Evolutionary conservation across 2,329 filamentous ascomycete genomes (phyloP), one percentile per base, ranked within the genome.

Genomic region (Colletotrichum salicis): DNA sequence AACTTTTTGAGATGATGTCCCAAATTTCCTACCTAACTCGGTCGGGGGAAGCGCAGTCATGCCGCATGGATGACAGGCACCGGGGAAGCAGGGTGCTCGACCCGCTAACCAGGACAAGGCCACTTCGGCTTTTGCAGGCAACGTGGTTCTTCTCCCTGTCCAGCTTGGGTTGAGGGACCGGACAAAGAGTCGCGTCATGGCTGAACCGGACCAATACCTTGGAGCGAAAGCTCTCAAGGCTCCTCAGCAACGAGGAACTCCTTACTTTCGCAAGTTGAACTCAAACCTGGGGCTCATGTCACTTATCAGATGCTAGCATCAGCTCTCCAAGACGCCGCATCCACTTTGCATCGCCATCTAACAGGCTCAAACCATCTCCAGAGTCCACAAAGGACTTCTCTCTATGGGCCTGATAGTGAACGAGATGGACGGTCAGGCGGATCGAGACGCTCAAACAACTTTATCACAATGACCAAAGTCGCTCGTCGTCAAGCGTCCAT

Each of bases 31-130:
- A 57, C 64, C 58, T 33, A 69, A 59, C 59, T 60, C 27, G 69
- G 58, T 59, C 62, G 58, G 64, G 64, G 15, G 45, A 71, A 68
- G 64, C 41, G 69, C 41, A 15, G 22, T 57, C 68, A 51, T 57
- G 41, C 56, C 41, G 66, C 69, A 71, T 56, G 62, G 48, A 60
- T 60, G 69, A 60, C 45, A 60, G 59, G 59, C 59, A 64, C 69
- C 69, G 69, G 69, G 69, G 69, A 71, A 71, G 69, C 69, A 69
- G 35, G 65, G 59, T 69, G 65, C 13, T 69, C 48, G 59, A 59
- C 59, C 69, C 69, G 69, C 69, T 64, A 55, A 41, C 65, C 45
- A 64, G 69, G 69, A 71, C 65, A 69, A 59, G 69, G 69, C 8
- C 29, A 35, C 65, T 60, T 69, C 59, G 69, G 65, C 69, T 71